Percentiles rank a stretch among this genome's conserved stretches.
Conservation (phyloP, 306 rosid species). For the Quercus wislizeni region DNA sequence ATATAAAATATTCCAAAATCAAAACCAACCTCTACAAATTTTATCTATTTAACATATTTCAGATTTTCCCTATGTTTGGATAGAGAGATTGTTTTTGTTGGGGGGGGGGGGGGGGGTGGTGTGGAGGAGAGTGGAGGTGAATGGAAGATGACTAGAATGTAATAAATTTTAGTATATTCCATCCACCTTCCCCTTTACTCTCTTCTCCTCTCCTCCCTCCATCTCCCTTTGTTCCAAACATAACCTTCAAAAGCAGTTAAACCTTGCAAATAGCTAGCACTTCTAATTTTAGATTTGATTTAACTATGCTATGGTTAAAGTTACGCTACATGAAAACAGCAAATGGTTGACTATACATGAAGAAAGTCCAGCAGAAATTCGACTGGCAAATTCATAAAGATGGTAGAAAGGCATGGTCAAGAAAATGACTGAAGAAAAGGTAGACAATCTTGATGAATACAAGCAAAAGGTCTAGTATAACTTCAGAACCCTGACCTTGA, state of each 20-base stretch:
- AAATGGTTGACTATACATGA: neutral
- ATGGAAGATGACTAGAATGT: too few species aligned
- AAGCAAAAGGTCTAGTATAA: neutral
- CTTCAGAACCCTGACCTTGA: conserved; percentile 59
- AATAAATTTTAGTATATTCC: too few species aligned
- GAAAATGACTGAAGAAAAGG: neutral
- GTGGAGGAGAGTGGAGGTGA: too few species aligned
- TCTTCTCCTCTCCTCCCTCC: too few species aligned
- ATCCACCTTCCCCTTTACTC: too few species aligned
- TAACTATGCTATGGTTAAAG: neutral
- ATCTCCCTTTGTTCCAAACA: too few species aligned
- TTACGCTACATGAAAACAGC: neutral
- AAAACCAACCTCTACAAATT: neutral
- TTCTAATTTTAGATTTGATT: neutral
- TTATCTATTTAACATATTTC: neutral
- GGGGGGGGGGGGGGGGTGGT: too few species aligned
- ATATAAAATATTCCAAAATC: neutral
- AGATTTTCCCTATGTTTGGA: too few species aligned
- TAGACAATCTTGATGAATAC: neutral
- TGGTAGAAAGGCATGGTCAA: neutral
- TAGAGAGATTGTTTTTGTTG: too few species aligned
- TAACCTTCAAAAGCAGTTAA: neutral
- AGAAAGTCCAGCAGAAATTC: neutral
- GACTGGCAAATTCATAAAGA: neutral
- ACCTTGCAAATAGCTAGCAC: neutral